These are phyloP conservation scores for Pholiota conissans DNA, from an alignment of 768 basidiomycete species.

Conservation along the genomic window DNA sequence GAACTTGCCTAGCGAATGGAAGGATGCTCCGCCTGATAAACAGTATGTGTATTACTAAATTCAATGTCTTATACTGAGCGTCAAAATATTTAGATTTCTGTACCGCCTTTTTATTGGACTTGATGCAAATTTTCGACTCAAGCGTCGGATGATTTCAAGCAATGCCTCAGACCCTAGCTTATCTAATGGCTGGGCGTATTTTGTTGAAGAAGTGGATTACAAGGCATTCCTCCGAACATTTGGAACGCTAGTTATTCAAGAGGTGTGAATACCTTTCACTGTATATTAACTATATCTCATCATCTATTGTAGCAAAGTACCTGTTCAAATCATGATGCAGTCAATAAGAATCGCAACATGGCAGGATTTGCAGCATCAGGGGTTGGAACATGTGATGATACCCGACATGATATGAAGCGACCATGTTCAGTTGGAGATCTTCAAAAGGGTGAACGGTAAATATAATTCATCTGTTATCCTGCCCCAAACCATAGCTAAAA, in stretches of 20 bases:
- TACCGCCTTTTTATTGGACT: constrained; percentile 25
- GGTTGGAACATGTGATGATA: constrained; percentile 3
- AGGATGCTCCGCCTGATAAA: constrained; percentile 9
- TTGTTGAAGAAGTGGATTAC: constrained; percentile 25
- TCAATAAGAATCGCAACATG: constrained; percentile 17
- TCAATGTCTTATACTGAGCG: background rate
- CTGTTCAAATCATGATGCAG: constrained; percentile 26
- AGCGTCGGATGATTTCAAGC: constrained; percentile 22
- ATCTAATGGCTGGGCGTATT: constrained; percentile 25
- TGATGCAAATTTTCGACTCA: constrained; percentile 29
- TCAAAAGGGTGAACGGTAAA: background rate
- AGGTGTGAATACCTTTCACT: no score
- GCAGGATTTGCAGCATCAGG: constrained; percentile 24
- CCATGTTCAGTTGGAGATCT: background rate
- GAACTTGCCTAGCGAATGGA: constrained; percentile 28
- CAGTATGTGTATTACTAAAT: background rate
- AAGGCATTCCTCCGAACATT: constrained; percentile 18
- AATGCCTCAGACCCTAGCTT: constrained; percentile 24
- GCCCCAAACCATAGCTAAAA: background rate
- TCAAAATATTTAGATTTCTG: constrained; percentile 15
- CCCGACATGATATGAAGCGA: constrained; percentile 2
- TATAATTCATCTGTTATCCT: background rate
- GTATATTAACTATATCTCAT: no score
- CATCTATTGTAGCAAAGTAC: constrained; percentile 12
- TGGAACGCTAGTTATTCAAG: constrained; percentile 17